These are phyloP conservation scores for Syzygium grande DNA, from an alignment of 345 rosid species.

Conservation along the genomic window DNA sequence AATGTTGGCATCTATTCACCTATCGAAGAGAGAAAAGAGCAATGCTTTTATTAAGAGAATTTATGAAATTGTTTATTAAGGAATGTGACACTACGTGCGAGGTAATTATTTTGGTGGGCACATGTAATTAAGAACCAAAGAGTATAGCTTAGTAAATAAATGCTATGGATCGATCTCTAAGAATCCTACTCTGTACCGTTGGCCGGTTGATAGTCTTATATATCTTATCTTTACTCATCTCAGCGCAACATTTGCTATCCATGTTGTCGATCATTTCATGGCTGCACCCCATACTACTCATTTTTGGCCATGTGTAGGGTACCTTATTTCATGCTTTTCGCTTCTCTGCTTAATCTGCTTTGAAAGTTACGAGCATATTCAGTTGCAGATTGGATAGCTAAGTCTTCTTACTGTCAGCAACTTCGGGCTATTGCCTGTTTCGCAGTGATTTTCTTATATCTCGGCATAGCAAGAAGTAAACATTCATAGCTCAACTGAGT, in stretches of 20 bases:
- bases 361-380: no score
- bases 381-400: not conserved
- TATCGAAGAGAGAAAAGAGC: not conserved
- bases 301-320: not conserved
- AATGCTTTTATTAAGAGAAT: not conserved
- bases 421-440: not conserved
- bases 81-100: not conserved
- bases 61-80: not conserved
- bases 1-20: not conserved
- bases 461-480: not conserved
- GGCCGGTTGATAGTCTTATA: not conserved
- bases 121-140: not conserved
- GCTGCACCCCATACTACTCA: not conserved
- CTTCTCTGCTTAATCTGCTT: not conserved
- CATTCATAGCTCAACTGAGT: not conserved
- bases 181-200: not conserved
- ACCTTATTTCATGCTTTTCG: not conserved
- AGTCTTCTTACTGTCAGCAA: not conserved
- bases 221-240: not conserved
- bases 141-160: not conserved
- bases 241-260: not conserved
- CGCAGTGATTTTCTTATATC: not conserved
- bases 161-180: not conserved
- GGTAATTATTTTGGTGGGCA: not conserved
- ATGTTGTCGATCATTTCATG: not conserved